These are phyloP conservation scores for Fusarium sp. DNA, from an alignment of 2,329 filamentous ascomycete genomes.

Conservation along the genomic window DNA sequence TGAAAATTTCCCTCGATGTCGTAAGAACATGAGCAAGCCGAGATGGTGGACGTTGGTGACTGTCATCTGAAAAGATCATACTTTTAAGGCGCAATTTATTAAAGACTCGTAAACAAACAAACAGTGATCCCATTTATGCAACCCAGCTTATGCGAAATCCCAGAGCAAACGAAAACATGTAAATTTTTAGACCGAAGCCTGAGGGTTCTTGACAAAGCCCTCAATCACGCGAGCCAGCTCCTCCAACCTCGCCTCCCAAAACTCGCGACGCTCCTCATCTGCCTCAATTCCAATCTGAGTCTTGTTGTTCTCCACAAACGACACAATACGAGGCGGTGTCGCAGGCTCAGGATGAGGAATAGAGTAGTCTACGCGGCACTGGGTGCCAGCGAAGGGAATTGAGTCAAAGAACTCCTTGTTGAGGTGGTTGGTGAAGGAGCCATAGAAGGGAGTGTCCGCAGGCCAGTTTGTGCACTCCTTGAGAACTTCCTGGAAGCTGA, in stretches of 20 bases:
- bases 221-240: conserved; percentile 44
- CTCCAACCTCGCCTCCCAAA: conserved; percentile 48
- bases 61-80: too few relatives aligned
- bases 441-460: conserved; percentile 36
- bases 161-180: not conserved
- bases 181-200: conserved; percentile 28
- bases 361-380: conserved; percentile 49
- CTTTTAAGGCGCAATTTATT: not conserved
- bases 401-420: conserved; percentile 51
- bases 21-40: too few relatives aligned
- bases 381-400: conserved; percentile 48
- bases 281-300: conserved; percentile 50
- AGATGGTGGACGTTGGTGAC: too few relatives aligned
- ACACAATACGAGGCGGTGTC: conserved; percentile 47
- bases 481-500: conserved; percentile 43
- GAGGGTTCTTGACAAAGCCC: conserved; percentile 30
- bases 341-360: conserved; percentile 48
- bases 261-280: conserved; percentile 47
- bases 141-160: not conserved
- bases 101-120: not conserved
- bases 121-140: not conserved
- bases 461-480: conserved; percentile 46
- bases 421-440: conserved; percentile 51
- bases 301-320: conserved; percentile 44
- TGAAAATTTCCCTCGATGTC: too few relatives aligned